These are phyloP conservation scores for Diphasiastrum complanatum DNA, from an alignment of 83 land plant species.

Conservation along the genomic window DNA sequence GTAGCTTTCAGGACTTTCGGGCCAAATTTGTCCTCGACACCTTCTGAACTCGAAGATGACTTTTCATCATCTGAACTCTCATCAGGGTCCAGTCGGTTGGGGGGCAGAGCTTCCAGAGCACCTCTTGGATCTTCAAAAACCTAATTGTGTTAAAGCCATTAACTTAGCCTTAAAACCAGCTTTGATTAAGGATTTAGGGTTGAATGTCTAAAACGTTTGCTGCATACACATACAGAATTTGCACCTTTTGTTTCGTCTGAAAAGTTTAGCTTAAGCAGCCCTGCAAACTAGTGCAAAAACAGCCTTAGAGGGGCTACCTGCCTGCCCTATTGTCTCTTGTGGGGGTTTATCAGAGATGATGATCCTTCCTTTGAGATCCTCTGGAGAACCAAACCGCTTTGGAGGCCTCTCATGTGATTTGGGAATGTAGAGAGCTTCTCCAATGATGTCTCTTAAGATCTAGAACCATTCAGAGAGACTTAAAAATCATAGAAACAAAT, in stretches of 20 bases:
- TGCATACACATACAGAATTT: too few species aligned
- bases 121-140: slow-evolving; percentile 4
- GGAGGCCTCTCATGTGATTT: slow-evolving; percentile 24
- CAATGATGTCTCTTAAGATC: slow-evolving; percentile 42
- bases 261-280: not conserved
- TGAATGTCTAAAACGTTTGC: too few species aligned
- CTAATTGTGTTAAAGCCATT: too few species aligned
- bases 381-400: slow-evolving; percentile 26
- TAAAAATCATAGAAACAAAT: too few species aligned
- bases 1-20: not conserved
- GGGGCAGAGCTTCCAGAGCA: slow-evolving; percentile 9
- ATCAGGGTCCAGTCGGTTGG: not conserved
- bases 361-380: slow-evolving; percentile 28
- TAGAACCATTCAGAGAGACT: slow-evolving; percentile 24
- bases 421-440: slow-evolving; percentile 23
- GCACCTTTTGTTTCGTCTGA: too few species aligned
- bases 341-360: slow-evolving; percentile 41
- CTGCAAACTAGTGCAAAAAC: not conserved
- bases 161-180: not conserved
- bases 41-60: too few species aligned
- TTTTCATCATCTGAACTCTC: slow-evolving; percentile 1
- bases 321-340: slow-evolving; percentile 18
- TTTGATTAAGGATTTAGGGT: too few species aligned
- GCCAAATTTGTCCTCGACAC: too few species aligned
- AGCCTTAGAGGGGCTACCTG: slow-evolving; percentile 21